Conservation (phyloP, 352 stramenopile species). For the Phytophthora meadii region DNA sequence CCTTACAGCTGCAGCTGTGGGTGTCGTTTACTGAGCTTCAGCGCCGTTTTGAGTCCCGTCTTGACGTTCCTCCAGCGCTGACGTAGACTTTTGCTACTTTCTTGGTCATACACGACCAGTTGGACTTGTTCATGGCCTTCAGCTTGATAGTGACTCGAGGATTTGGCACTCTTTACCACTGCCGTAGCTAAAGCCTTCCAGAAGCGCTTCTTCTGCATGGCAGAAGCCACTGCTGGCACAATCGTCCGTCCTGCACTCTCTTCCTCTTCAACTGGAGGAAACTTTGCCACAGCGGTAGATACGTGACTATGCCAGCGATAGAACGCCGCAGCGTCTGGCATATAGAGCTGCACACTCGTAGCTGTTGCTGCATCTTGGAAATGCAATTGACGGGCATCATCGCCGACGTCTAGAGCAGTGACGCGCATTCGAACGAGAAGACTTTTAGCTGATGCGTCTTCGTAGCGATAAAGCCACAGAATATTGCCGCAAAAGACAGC, state of each 20-base stretch:
- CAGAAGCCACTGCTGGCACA: slow-evolving; percentile 9
- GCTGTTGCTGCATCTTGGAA: slow-evolving; percentile 21
- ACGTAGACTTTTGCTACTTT: slow-evolving; percentile 21
- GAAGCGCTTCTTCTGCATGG: slow-evolving; percentile 29
- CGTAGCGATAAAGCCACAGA: slow-evolving; percentile 54
- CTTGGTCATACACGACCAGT: slow-evolving; percentile 6
- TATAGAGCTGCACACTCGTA: slow-evolving; percentile 31
- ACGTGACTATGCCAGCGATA: slow-evolving; percentile 38
- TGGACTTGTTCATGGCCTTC: slow-evolving; percentile 3
- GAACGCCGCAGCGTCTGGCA: slow-evolving; percentile 27
- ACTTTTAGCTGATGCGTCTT: slow-evolving; percentile 43
- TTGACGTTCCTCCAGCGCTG: slow-evolving; percentile 30
- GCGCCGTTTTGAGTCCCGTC: slow-evolving; percentile 10
- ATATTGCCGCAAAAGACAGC: slow-evolving; percentile 43
- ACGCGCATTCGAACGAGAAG: slow-evolving; percentile 39
- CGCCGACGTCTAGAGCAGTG: slow-evolving; percentile 19
- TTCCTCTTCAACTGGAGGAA: slow-evolving; percentile 11
- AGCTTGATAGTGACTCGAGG: slow-evolving; percentile 9
- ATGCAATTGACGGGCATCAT: slow-evolving; percentile 28
- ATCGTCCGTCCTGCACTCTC: slow-evolving; percentile 1
- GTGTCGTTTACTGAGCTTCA: slow-evolving; percentile 21
- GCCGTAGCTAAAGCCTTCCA: slow-evolving; percentile 27
- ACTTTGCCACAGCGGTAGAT: slow-evolving; percentile 18
- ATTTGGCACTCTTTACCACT: slow-evolving; percentile 5
- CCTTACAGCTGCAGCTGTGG: slow-evolving; percentile 17